Evolutionary conservation across 2,329 filamentous ascomycete species (phyloP).

Genomic region (Daldinia eschscholtzii): DNA sequence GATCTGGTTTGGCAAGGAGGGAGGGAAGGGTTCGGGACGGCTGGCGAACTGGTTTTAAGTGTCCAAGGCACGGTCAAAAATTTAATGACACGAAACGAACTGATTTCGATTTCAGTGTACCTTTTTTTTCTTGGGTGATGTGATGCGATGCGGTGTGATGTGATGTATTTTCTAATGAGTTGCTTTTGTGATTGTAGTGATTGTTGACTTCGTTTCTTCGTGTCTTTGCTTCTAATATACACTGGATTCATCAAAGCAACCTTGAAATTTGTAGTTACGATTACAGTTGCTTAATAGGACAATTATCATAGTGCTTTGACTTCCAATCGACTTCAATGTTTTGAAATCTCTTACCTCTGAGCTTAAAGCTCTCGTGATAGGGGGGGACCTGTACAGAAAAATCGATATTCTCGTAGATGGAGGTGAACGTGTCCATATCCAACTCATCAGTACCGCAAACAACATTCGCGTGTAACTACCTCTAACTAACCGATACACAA

Average conservation of each 20-base stretch:
- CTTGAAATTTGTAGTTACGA: background rate
- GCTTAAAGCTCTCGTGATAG: background rate
- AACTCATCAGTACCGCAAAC: background rate
- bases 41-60: background rate
- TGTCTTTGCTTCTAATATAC: background rate
- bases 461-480: too few species aligned
- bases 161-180: background rate
- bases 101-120: slow-evolving; percentile 6
- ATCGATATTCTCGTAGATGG: background rate
- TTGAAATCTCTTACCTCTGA: background rate
- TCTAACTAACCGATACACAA: too few species aligned
- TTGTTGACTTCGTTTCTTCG: background rate
- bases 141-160: slow-evolving; percentile 5
- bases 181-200: background rate
- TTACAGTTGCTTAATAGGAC: background rate
- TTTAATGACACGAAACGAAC: slow-evolving; percentile 9
- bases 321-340: background rate
- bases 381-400: background rate
- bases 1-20: slow-evolving; percentile 1
- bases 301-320: background rate
- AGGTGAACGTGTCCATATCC: background rate
- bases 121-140: background rate
- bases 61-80: background rate
- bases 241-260: background rate
- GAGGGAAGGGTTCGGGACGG: background rate